Evolutionary conservation across 257 asterid genomes (phyloP).

Genomic region (Nicotiana tomentosiformis): DNA sequence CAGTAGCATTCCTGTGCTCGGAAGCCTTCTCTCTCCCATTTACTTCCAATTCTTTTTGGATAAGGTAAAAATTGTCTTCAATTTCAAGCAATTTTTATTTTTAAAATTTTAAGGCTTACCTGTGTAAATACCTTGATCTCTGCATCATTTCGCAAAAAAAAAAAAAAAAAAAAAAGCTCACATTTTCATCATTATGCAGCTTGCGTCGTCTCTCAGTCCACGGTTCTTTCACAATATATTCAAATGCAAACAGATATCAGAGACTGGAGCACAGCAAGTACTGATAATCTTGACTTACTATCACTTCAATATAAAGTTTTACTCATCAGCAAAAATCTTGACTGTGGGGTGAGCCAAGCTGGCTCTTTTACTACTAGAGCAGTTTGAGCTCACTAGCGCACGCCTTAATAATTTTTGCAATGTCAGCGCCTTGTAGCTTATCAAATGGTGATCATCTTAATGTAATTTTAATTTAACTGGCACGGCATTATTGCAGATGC

Average conservation of each 20-base stretch:
- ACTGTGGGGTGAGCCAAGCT: not conserved
- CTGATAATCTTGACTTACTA: constrained; percentile 8
- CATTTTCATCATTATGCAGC: constrained; percentile 42
- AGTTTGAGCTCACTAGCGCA: not conserved
- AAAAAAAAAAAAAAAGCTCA: not conserved
- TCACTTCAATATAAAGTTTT: not conserved
- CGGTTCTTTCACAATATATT: constrained; percentile 88
- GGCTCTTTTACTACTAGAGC: not conserved
- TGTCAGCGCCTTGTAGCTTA: not conserved
- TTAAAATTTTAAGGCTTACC: not conserved
- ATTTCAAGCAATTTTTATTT: not conserved
- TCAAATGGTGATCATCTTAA: constrained; percentile 2
- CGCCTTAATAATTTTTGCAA: not conserved
- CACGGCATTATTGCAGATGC: constrained; percentile 59
- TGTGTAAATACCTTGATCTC: not conserved
- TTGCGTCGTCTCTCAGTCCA: constrained; percentile 91
- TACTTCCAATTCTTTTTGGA: constrained; percentile 96
- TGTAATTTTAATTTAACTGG: not conserved
- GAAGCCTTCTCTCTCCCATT: constrained; percentile 84
- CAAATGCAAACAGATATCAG: constrained; percentile 97
- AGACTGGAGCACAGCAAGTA: constrained; percentile 98
- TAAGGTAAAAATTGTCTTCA: constrained; percentile 33
- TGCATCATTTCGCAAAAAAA: not conserved
- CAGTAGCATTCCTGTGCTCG: constrained; percentile 92
- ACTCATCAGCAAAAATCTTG: not conserved